These are phyloP conservation scores for Solanum chaucha DNA, from an alignment of 257 asterid species.

Conservation along the genomic window DNA sequence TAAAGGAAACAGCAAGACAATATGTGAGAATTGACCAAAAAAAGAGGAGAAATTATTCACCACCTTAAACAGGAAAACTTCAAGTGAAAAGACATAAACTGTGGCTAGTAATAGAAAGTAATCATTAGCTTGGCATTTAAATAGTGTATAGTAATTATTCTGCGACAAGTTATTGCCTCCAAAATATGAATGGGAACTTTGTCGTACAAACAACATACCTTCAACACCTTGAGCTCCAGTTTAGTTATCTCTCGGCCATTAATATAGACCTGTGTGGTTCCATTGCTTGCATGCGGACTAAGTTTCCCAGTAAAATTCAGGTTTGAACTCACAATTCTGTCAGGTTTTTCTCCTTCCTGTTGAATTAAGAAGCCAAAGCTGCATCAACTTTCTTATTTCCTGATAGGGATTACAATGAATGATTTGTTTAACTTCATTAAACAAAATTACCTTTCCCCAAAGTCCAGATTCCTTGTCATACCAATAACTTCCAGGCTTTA, in stretches of 20 bases:
- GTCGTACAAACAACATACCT: constrained; percentile 8
- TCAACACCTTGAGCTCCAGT: constrained; percentile 20
- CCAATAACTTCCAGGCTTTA: constrained; percentile 92
- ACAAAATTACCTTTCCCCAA: constrained; percentile 74
- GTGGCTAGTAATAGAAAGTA: background rate
- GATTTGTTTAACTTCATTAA: background rate
- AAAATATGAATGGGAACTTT: background rate
- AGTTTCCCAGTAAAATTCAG: constrained; percentile 83
- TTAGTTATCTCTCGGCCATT: constrained; percentile 32
- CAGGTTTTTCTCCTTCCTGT: constrained; percentile 96
- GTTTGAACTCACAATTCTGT: constrained; percentile 68
- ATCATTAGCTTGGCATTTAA: background rate
- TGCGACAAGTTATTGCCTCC: background rate
- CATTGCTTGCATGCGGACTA: constrained; percentile 57
- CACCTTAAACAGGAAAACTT: background rate
- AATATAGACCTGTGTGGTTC: constrained; percentile 20
- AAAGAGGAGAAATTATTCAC: background rate
- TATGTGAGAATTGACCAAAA: background rate
- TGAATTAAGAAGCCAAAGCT: constrained; percentile 10
- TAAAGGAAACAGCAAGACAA: background rate
- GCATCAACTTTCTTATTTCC: constrained; percentile 16
- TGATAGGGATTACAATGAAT: background rate
- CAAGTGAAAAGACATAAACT: background rate
- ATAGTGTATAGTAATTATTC: background rate
- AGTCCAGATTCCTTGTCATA: constrained; percentile 91